Conservation (phyloP, 202 grass and related monocot species). For the Zoysia matrella region DNA sequence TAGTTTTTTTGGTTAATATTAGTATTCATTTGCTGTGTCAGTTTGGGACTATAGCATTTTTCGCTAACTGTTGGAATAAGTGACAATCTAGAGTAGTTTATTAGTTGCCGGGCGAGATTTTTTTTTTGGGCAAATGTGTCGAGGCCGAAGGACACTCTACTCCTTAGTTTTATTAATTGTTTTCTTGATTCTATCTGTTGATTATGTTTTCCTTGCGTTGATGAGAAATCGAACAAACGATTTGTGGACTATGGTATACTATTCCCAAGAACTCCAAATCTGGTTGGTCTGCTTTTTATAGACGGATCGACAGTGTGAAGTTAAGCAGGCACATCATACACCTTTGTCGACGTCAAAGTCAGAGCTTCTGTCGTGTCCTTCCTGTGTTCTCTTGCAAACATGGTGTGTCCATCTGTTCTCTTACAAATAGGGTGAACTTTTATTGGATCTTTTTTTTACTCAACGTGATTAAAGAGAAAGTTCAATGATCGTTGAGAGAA, state of each 20-base stretch:
- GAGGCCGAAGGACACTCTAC: neutral
- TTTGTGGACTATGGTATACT: neutral
- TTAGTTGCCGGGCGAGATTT: neutral
- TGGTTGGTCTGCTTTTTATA: neutral
- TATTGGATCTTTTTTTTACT: too few relatives aligned
- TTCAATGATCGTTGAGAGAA: too few relatives aligned
- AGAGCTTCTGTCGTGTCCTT: too few relatives aligned
- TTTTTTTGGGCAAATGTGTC: constrained; percentile 4
- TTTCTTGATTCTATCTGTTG: neutral
- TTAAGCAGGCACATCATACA: too few relatives aligned
- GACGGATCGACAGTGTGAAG: neutral
- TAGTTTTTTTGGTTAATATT: constrained; percentile 32
- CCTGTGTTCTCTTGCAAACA: too few relatives aligned
- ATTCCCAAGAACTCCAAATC: neutral
- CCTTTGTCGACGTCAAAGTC: too few relatives aligned
- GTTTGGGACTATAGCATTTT: constrained; percentile 36
- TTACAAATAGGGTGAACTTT: too few relatives aligned
- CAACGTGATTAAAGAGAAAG: too few relatives aligned
- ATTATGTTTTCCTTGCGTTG: neutral
- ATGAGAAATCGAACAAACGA: neutral
- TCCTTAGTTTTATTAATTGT: constrained; percentile 10
- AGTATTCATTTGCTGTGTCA: constrained; percentile 36
- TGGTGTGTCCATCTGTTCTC: too few relatives aligned
- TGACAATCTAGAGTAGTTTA: constrained; percentile 32
- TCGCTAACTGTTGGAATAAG: constrained; percentile 34